Conservation (phyloP, 441 rosid genomes). For the Populus hybrid region DNA sequence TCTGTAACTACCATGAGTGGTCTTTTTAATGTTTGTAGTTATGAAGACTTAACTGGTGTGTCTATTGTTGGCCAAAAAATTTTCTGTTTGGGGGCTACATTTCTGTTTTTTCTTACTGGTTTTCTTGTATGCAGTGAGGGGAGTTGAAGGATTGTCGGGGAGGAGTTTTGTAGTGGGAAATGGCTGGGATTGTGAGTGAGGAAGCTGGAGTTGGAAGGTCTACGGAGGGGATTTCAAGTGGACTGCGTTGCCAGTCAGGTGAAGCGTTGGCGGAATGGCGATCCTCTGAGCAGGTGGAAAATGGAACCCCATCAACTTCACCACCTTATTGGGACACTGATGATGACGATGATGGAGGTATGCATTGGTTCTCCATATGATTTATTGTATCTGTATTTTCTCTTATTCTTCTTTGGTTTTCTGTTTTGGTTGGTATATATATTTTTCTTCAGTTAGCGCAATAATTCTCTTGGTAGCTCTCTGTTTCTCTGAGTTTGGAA, state of each 20-base stretch:
- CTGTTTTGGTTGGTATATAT: background rate
- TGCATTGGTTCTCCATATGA: conserved; percentile 12
- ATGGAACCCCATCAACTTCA: conserved; percentile 84
- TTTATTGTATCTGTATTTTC: background rate
- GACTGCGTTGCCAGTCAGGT: conserved; percentile 59
- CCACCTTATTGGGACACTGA: conserved; percentile 89
- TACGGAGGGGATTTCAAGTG: conserved; percentile 58
- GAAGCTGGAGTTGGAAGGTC: conserved; percentile 75
- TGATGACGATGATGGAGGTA: conserved; percentile 71
- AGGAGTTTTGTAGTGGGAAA: conserved; percentile 45
- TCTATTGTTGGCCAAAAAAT: background rate
- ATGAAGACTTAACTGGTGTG: background rate
- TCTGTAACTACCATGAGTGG: background rate
- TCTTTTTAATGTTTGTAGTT: background rate
- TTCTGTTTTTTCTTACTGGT: conserved; percentile 11
- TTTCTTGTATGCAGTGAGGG: conserved; percentile 24
- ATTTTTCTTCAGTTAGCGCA: background rate
- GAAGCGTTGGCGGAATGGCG: conserved; percentile 89
- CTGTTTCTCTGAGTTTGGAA: background rate
- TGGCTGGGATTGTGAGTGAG: conserved; percentile 66
- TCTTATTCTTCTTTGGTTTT: background rate
- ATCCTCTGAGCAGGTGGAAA: conserved; percentile 82
- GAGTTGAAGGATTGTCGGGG: conserved; percentile 34
- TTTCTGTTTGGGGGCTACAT: conserved; percentile 16
- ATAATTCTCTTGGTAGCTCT: background rate